phyloP scores from a whole-genome alignment of 192 early-diverging fungal species.

The Chytriomyces sp. region DNA sequence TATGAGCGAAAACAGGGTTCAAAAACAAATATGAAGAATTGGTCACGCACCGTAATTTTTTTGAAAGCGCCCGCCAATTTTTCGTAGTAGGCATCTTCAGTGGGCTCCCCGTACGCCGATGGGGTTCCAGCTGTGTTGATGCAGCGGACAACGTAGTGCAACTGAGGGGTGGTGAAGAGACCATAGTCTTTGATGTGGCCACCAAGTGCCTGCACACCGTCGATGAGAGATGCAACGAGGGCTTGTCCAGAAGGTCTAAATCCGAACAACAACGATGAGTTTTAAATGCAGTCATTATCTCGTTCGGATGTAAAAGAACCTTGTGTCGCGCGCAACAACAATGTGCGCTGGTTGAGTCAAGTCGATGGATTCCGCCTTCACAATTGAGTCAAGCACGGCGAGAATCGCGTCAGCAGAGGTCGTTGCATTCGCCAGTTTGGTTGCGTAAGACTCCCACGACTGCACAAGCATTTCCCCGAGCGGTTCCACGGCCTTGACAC shows the following conservation, averaged over 20 bases:
- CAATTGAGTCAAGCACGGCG: conserved; percentile 68
- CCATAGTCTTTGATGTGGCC: conserved; percentile 80
- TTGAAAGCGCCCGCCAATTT: conserved; percentile 88
- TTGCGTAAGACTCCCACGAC: conserved; percentile 93
- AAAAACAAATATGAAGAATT: conserved; percentile 7
- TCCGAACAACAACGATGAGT: background rate
- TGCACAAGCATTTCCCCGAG: conserved; percentile 98
- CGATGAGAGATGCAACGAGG: conserved; percentile 79
- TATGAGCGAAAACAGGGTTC: conserved; percentile 3
- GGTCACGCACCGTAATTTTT: conserved; percentile 70
- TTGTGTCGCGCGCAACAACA: conserved; percentile 90
- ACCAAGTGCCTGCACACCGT: conserved; percentile 77
- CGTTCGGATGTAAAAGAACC: conserved; percentile 53
- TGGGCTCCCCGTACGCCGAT: conserved; percentile 86
- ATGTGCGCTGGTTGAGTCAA: conserved; percentile 61
- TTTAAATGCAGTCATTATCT: too few species aligned
- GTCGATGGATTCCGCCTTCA: conserved; percentile 72
- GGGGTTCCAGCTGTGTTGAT: conserved; percentile 79
- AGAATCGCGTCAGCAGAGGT: conserved; percentile 64
- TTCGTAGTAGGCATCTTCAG: conserved; percentile 88
- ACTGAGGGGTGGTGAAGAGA: conserved; percentile 92
- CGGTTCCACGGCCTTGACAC: conserved; percentile 97
- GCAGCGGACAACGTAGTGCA: conserved; percentile 93
- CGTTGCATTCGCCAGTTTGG: conserved; percentile 83
- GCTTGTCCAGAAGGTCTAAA: conserved; percentile 81